phyloP scores from a whole-genome alignment of 1,284 basidiomycete species.

The Cutaneotrichosporon daszewskae region DNA sequence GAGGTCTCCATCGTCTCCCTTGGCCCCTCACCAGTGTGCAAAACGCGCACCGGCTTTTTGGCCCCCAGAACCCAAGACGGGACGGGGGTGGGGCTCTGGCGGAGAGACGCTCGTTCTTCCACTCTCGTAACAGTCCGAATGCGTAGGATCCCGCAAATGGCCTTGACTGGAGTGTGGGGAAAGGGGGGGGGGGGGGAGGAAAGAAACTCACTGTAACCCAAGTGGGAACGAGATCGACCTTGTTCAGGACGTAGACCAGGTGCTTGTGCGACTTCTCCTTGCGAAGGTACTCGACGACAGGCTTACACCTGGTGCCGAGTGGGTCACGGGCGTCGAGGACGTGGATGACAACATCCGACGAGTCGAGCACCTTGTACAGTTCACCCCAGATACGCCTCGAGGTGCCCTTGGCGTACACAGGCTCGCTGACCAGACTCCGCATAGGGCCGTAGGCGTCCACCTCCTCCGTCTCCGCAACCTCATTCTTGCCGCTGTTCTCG shows the following conservation, averaged over 20 bases:
- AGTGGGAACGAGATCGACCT: conserved; percentile 95
- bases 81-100: conserved; percentile 46
- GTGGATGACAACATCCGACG: conserved; percentile 93
- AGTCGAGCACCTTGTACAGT: conserved; percentile 98
- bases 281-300: conserved; percentile 84
- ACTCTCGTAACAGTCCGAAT: conserved; percentile 57
- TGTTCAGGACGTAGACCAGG: conserved; percentile 94
- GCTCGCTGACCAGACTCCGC: conserved; percentile 55
- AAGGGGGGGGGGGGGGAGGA: conserved; percentile 6
- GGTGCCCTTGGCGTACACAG: conserved; percentile 87
- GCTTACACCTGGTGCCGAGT: conserved; percentile 92
- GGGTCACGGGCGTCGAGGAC: conserved; percentile 95
- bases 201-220: conserved; percentile 86
- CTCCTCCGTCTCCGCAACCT: conserved; percentile 34
- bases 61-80: conserved; percentile 38
- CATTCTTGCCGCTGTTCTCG: conserved; percentile 51
- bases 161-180: conserved; percentile 54
- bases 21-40: conserved; percentile 43
- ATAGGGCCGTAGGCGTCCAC: conserved; percentile 31
- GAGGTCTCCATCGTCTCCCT: conserved; percentile 38
- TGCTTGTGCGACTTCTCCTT: conserved; percentile 99
- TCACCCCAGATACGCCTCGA: conserved; percentile 95
- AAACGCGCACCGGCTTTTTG: conserved; percentile 39
- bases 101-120: conserved; percentile 54
- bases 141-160: conserved; percentile 43